Evolutionary conservation across 2,329 filamentous ascomycete genomes (phyloP).

Genomic region (Verticillium zaregamsianum): DNA sequence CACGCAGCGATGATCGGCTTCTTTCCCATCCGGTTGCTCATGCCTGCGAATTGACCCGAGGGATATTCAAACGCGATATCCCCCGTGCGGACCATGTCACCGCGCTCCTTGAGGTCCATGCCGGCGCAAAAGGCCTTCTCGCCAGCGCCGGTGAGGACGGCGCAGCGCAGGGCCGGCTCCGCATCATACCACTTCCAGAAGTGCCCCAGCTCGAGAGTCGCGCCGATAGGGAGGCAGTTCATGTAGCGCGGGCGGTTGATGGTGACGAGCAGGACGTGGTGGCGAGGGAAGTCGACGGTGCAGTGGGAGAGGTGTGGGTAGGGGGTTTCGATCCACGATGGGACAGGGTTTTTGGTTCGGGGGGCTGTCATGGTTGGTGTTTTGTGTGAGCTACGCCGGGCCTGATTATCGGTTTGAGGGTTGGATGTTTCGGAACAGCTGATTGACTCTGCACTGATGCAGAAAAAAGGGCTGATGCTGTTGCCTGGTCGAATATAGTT

Average conservation of each 20-base stretch:
- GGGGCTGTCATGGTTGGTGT: conserved; percentile 7
- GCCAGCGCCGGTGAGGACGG: conserved; percentile 47
- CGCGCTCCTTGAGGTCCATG: conserved; percentile 47
- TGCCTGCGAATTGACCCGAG: conserved; percentile 26
- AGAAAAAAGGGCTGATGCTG: no score
- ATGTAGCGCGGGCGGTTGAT: conserved; percentile 36
- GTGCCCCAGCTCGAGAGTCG: conserved; percentile 32
- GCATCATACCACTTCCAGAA: conserved; percentile 48
- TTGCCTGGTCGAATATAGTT: no score
- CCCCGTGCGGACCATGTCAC: conserved; percentile 21
- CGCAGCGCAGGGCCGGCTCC: conserved; percentile 43
- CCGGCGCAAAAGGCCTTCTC: conserved; percentile 49
- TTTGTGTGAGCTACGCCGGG: no score
- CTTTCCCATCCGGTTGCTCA: conserved; percentile 27
- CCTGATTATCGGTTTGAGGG: no score
- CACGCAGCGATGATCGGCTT: conserved; percentile 27
- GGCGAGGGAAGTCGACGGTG: conserved; percentile 33
- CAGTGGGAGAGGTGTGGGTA: conserved; percentile 26
- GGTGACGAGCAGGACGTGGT: conserved; percentile 37
- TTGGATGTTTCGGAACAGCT: no score
- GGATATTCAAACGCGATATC: conserved; percentile 26
- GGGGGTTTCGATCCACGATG: conserved; percentile 25
- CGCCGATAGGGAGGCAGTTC: conserved; percentile 34
- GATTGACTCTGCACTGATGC: no score
- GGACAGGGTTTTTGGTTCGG: conserved; percentile 21